phyloP scores from a whole-genome alignment of 2,329 filamentous ascomycete species.

The Blumeria hordei region DNA sequence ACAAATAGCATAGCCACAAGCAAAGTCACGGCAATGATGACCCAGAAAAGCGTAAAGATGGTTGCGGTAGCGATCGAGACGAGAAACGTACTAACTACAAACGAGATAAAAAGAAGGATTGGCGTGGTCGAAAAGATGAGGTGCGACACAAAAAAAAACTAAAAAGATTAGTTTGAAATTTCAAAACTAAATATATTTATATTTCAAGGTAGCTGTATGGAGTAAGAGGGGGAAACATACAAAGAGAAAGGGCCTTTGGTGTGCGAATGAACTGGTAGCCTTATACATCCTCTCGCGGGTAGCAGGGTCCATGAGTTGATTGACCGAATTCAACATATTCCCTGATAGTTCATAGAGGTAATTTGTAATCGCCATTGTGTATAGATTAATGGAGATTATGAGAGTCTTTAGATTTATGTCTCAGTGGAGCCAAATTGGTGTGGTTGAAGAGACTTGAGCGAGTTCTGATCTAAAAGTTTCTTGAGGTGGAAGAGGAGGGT shows the following conservation, averaged over 20 bases:
- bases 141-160: slow-evolving; percentile 47
- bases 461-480: too few relatives aligned
- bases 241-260: neutral
- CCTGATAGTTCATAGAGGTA: too few relatives aligned
- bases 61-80: slow-evolving; percentile 38
- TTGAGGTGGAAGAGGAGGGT: too few relatives aligned
- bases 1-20: slow-evolving; percentile 45
- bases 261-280: neutral
- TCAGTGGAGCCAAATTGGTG: too few relatives aligned
- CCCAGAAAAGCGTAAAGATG: slow-evolving; percentile 42
- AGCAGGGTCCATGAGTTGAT: neutral
- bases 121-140: slow-evolving; percentile 40
- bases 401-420: too few relatives aligned
- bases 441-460: too few relatives aligned
- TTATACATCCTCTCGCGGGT: neutral
- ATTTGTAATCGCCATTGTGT: too few relatives aligned
- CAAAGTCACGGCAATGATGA: slow-evolving; percentile 39
- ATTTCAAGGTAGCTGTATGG: neutral
- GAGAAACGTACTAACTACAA: slow-evolving; percentile 35
- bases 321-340: too few relatives aligned
- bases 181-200: neutral
- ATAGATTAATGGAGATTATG: too few relatives aligned
- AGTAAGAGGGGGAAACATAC: neutral
- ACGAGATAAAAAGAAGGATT: slow-evolving; percentile 41
- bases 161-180: neutral